These are phyloP conservation scores for Gracilaria gracilis DNA, from an alignment of 23 red algal genomes.

Conservation along the genomic window DNA sequence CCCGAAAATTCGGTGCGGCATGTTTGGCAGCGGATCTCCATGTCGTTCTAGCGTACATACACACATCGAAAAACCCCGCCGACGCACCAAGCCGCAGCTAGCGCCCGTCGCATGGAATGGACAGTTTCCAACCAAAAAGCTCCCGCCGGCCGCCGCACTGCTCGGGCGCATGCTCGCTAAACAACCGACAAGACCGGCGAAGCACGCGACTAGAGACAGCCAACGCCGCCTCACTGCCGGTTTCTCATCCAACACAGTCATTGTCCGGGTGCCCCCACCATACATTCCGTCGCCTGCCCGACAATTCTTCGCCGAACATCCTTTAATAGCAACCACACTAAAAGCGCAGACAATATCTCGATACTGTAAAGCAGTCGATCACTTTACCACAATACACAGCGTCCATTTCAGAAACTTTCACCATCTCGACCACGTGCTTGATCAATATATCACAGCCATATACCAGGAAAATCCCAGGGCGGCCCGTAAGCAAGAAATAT, in stretches of 20 bases:
- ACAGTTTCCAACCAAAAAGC: neutral
- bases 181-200: too few relatives aligned
- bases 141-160: neutral
- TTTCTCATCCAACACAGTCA: neutral
- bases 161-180: neutral
- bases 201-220: too few relatives aligned
- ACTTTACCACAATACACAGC: neutral
- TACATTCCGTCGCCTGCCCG: neutral
- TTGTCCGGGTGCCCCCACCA: neutral
- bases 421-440: neutral
- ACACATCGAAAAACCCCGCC: slow-evolving; percentile 6
- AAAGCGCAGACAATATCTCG: neutral
- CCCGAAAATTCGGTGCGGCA: neutral
- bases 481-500: neutral
- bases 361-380: neutral
- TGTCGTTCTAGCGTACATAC: neutral
- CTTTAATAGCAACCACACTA: neutral
- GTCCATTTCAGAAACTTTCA: neutral
- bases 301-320: slow-evolving; percentile 2
- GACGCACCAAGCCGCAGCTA: neutral
- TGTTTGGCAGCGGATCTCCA: neutral
- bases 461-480: neutral
- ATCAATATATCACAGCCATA: neutral
- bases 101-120: neutral
- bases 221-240: too few relatives aligned